Evolutionary conservation across 1,139 yeast species (phyloP).

Genomic region (Geotrichum klebahnii): DNA sequence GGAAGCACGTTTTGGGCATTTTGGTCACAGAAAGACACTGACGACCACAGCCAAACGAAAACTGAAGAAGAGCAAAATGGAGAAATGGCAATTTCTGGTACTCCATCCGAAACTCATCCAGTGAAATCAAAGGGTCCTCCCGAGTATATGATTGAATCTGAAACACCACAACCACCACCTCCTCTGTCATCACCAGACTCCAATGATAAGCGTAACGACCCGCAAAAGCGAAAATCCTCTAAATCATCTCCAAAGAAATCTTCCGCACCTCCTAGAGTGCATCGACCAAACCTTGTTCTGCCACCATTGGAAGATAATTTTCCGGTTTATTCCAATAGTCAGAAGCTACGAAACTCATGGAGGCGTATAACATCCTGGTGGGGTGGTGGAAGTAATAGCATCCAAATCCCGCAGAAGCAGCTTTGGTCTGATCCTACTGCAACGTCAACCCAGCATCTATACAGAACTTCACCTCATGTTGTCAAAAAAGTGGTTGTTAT

Average conservation of each 20-base stretch:
- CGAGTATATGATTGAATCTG: neutral
- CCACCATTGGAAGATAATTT: slow-evolving; percentile 33
- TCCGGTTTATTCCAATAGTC: slow-evolving; percentile 29
- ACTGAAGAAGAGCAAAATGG: slow-evolving; percentile 27
- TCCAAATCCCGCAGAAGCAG: neutral
- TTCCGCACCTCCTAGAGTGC: neutral
- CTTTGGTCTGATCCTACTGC: slow-evolving; percentile 18
- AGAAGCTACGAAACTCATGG: slow-evolving; percentile 26
- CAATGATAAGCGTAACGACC: neutral
- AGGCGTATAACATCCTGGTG: slow-evolving; percentile 28
- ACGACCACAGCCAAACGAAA: too few species aligned
- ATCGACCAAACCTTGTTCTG: slow-evolving; percentile 34
- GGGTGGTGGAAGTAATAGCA: slow-evolving; percentile 1
- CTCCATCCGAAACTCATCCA: slow-evolving; percentile 36
- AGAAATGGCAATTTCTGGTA: slow-evolving; percentile 42
- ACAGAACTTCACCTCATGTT: slow-evolving; percentile 25
- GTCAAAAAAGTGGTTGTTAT: slow-evolving; percentile 60
- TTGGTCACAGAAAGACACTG: slow-evolving; percentile 31
- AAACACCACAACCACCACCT: neutral
- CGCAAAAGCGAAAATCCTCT: neutral
- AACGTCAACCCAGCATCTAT: slow-evolving; percentile 26
- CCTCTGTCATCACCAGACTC: too few species aligned
- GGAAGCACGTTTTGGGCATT: slow-evolving; percentile 34
- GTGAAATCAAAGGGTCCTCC: slow-evolving; percentile 19
- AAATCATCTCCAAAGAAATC: neutral